These are phyloP conservation scores for Jatropha curcas DNA, from an alignment of 345 rosid species.

Conservation along the genomic window DNA sequence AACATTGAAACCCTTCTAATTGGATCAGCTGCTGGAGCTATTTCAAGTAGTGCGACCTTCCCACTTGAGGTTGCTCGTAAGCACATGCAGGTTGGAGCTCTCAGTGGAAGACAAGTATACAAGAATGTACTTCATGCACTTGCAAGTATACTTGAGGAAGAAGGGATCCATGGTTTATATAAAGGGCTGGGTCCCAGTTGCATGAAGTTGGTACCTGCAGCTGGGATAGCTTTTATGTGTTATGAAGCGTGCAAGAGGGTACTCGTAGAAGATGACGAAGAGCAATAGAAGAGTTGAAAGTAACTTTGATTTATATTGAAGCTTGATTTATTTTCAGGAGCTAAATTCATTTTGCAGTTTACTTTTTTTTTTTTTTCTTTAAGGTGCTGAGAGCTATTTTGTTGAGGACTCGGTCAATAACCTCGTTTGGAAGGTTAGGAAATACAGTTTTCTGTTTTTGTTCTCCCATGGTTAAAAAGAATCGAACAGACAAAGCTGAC, in stretches of 20 bases:
- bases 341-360: conserved; percentile 1
- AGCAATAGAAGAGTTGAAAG: conserved; percentile 28
- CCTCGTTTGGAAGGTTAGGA: neutral
- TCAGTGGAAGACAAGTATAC: conserved; percentile 86
- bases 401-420: neutral
- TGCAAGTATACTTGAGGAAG: conserved; percentile 70
- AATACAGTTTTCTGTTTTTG: neutral
- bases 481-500: neutral
- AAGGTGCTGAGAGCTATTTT: neutral
- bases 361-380: too few relatives aligned
- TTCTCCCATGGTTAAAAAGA: neutral
- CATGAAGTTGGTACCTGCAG: conserved; percentile 96
- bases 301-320: neutral
- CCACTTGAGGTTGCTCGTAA: conserved; percentile 96
- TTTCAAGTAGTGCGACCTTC: conserved; percentile 91
- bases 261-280: conserved; percentile 62
- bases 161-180: conserved; percentile 80
- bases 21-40: conserved; percentile 84
- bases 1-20: conserved; percentile 86
- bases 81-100: conserved; percentile 97
- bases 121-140: conserved; percentile 83
- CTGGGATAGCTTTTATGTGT: conserved; percentile 99
- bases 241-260: conserved; percentile 93
- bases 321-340: neutral
- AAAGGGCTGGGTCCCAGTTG: conserved; percentile 94